Evolutionary conservation across 108 stramenopile species (phyloP), one percentile per base, ranked within the genome.

Genomic region (Skeletonema marinoi): DNA sequence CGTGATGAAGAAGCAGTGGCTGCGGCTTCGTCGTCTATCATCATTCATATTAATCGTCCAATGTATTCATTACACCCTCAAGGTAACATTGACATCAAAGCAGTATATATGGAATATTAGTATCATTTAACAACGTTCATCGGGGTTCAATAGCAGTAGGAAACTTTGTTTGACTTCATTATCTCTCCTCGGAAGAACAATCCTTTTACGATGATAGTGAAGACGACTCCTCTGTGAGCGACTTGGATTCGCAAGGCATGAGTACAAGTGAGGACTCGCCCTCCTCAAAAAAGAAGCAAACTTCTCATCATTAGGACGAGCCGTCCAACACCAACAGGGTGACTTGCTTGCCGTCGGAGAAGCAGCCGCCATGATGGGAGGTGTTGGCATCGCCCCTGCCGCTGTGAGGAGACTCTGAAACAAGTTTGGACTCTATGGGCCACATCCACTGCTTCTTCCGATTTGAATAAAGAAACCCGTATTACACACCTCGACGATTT

Each of bases 301-400:
- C 38, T 32, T 70, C 31, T 71, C 81, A 11, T 75, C 80, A 9
- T 51, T 86, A 42, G 82, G 83, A 38, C 64, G 71, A 21, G 94
- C 92, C 10, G 88, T 93, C n/a, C n/a, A n/a, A n/a, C n/a, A n/a
- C 39, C 92, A 91, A 58, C 77, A 77, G 0, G 94, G 94, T 46
- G 94, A 96, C 80, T 96, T 92, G 94, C 91, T 89, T 36, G 94
- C 94, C 38, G 94, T 96, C 25, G 92, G 91, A n/a, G 86, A 91
- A 32, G 91, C 91, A 38, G 94, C 94, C 21, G 78, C 73, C 5
- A 70, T 75, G 70, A 67, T 82, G 81, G 68, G 74, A 13, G 44
- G 74, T 29, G 54, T 25, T 9, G 54, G 54, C 19, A 56, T 25
- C 19, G 25, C 25, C 25, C 54, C 54, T 25, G 54, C 54, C 39